Evolutionary conservation across 352 stramenopile species (phyloP).

Genomic region (Globisporangium sylvaticum): DNA sequence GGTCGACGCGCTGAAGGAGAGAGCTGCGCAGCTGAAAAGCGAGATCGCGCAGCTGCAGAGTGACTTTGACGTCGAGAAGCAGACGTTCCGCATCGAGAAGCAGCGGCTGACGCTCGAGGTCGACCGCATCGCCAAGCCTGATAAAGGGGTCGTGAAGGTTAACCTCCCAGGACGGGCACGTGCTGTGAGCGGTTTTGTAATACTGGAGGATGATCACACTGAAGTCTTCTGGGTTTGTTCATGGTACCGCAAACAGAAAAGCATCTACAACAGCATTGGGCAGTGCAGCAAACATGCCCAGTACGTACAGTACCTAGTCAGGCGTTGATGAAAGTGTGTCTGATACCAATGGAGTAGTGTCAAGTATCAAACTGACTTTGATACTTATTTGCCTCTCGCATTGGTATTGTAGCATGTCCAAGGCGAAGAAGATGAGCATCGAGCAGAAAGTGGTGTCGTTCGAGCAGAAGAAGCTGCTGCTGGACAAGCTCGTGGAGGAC

Average conservation of each 20-base stretch:
- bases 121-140: constrained; percentile 37
- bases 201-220: neutral
- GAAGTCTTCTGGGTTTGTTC: neutral
- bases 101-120: constrained; percentile 45
- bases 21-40: constrained; percentile 24
- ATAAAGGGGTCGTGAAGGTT: constrained; percentile 33
- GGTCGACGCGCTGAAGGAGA: constrained; percentile 39
- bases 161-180: constrained; percentile 24
- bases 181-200: neutral
- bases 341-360: neutral
- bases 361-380: neutral
- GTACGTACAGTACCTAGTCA: constrained; percentile 14
- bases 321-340: neutral
- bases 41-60: constrained; percentile 40
- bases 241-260: constrained; percentile 13
- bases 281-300: constrained; percentile 37
- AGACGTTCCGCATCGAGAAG: constrained; percentile 42
- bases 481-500: constrained; percentile 55
- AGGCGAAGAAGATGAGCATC: constrained; percentile 45
- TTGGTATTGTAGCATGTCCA: constrained; percentile 18
- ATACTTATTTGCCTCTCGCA: constrained; percentile 1
- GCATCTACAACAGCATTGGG: constrained; percentile 33
- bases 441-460: constrained; percentile 69
- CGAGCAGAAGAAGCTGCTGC: constrained; percentile 60
- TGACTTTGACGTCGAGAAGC: constrained; percentile 44